These are phyloP conservation scores for Tetradesmus lagerheimii DNA, from an alignment of 139 green algal species.

Conservation along the genomic window DNA sequence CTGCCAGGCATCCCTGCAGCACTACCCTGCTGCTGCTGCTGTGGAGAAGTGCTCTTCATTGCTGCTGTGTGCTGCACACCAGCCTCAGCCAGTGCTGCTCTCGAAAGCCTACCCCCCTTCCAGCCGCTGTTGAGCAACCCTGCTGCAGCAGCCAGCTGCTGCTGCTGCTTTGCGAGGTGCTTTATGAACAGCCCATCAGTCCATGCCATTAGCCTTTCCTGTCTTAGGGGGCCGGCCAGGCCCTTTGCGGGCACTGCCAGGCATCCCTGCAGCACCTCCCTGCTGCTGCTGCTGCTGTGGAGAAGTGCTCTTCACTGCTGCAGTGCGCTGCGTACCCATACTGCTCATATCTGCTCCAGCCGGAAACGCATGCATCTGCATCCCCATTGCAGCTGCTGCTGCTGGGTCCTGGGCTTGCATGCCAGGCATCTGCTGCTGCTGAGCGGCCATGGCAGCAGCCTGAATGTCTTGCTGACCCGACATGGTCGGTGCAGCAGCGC, in stretches of 20 bases:
- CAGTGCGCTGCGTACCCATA: background rate
- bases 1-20: background rate
- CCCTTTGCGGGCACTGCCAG: background rate
- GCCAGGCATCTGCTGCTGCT: constrained; percentile 9
- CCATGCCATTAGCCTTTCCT: background rate
- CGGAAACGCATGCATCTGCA: background rate
- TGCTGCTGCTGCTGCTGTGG: constrained; percentile 8
- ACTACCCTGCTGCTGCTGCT: background rate
- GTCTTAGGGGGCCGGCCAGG: background rate
- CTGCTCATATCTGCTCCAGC: background rate
- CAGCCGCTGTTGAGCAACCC: background rate
- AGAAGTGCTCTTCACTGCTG: background rate
- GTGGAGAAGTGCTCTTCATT: background rate
- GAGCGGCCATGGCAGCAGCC: background rate
- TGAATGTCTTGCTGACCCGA: background rate
- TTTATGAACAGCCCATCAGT: background rate
- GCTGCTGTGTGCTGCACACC: too few relatives aligned
- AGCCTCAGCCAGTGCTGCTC: too few relatives aligned
- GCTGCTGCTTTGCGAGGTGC: too few relatives aligned
- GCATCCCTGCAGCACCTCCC: background rate
- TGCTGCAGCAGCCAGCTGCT: too few relatives aligned
- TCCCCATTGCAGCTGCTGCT: constrained; percentile 5
- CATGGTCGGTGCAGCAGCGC: background rate
- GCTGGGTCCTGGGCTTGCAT: background rate
- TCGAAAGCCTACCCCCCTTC: too few relatives aligned